Evolutionary conservation across 306 rosid species (phyloP).

Genomic region (Biancaea sappan): DNA sequence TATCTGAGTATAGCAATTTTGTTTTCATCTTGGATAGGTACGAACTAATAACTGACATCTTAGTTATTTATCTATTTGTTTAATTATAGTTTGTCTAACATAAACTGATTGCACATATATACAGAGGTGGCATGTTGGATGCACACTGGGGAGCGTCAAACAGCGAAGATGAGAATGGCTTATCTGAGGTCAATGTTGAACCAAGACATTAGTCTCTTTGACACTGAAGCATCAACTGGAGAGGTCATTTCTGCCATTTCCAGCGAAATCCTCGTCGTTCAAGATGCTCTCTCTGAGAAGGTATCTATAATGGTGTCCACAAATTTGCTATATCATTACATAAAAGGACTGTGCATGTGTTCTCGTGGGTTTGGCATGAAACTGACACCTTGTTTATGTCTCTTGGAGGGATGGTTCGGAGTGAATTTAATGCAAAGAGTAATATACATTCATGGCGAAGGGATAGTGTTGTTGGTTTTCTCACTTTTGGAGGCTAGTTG

Average conservation of each 20-base stretch:
- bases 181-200: slow-evolving; percentile 82
- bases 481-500: background rate
- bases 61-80: background rate
- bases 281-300: slow-evolving; percentile 96
- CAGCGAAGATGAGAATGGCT: slow-evolving; percentile 97
- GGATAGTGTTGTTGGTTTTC: slow-evolving; percentile 12
- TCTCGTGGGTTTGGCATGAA: background rate
- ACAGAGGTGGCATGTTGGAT: slow-evolving; percentile 99
- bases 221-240: slow-evolving; percentile 90
- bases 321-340: too few relatives aligned
- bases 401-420: slow-evolving; percentile 2
- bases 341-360: too few relatives aligned
- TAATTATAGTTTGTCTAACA: background rate
- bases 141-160: slow-evolving; percentile 95
- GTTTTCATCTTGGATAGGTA: slow-evolving; percentile 98
- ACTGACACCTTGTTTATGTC: slow-evolving; percentile 30
- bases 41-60: background rate
- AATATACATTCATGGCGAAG: too few relatives aligned
- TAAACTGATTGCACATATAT: slow-evolving; percentile 22
- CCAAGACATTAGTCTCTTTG: slow-evolving; percentile 91
- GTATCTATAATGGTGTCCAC: slow-evolving; percentile 32
- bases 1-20: slow-evolving; percentile 82
- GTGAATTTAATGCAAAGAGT: slow-evolving; percentile 41
- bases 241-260: slow-evolving; percentile 91
- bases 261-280: slow-evolving; percentile 83